Conservation (phyloP, 805 yeast species). For the Spathaspora passalidarum region DNA sequence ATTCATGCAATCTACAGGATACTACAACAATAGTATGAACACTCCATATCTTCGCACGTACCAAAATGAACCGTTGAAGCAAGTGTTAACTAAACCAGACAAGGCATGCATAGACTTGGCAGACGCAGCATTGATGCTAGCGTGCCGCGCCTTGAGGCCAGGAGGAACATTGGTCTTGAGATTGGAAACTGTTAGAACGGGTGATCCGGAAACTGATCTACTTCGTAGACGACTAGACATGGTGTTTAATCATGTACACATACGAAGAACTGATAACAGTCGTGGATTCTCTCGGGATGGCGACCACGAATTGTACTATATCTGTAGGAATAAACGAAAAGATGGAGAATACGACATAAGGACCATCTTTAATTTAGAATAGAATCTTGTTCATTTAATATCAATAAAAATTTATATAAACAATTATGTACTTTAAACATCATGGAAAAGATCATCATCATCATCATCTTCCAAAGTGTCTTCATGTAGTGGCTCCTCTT, state of each 20-base stretch:
- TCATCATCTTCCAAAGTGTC: neutral
- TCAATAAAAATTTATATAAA: slow-evolving; percentile 1
- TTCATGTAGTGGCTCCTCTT: neutral
- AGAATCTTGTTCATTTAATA: neutral
- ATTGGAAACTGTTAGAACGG: slow-evolving; percentile 19
- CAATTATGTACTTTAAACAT: neutral
- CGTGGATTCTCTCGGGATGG: neutral
- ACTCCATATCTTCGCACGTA: slow-evolving; percentile 32
- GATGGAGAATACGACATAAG: slow-evolving; percentile 9
- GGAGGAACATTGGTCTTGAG: slow-evolving; percentile 32
- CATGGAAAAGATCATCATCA: neutral
- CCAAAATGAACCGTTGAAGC: slow-evolving; percentile 23
- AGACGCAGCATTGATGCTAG: slow-evolving; percentile 34
- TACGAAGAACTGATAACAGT: slow-evolving; percentile 13
- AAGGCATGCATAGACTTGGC: slow-evolving; percentile 37
- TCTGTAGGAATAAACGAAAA: slow-evolving; percentile 25
- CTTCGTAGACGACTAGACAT: slow-evolving; percentile 19
- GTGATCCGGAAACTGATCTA: slow-evolving; percentile 28
- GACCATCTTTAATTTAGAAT: slow-evolving; percentile 1
- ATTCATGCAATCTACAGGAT: slow-evolving; percentile 34
- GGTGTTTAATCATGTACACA: slow-evolving; percentile 25
- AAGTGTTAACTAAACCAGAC: slow-evolving; percentile 20
- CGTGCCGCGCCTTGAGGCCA: slow-evolving; percentile 25
- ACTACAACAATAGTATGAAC: slow-evolving; percentile 32
- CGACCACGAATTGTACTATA: slow-evolving; percentile 20